Percentiles rank a stretch among this genome's conserved stretches.
These are phyloP conservation scores for Globisporangium spiculum DNA, from an alignment of 352 stramenopile genomes.

Conservation along the genomic window DNA sequence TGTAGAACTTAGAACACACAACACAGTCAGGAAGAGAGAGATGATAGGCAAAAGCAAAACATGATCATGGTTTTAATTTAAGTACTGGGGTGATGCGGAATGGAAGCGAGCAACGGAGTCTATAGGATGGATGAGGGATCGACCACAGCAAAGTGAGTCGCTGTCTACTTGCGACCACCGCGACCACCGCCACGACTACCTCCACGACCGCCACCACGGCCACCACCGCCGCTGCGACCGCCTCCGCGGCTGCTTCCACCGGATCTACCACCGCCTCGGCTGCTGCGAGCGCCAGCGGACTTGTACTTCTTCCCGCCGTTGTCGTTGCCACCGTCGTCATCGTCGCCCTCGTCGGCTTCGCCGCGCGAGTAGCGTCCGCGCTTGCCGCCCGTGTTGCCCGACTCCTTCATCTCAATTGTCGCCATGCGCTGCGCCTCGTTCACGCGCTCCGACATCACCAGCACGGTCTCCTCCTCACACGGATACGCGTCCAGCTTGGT, in stretches of 20 bases:
- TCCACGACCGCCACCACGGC: constrained; percentile 26
- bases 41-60: constrained; percentile 2
- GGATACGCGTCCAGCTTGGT: constrained; percentile 80
- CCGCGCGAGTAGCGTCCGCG: constrained; percentile 60
- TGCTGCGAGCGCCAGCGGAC: constrained; percentile 49
- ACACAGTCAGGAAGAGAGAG: constrained; percentile 11
- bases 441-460: constrained; percentile 96
- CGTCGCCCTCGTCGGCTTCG: constrained; percentile 43
- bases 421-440: constrained; percentile 97
- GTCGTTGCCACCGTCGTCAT: constrained; percentile 37
- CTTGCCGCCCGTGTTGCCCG: constrained; percentile 46
- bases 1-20: constrained; percentile 12
- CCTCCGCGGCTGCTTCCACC: constrained; percentile 15
- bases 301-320: constrained; percentile 68
- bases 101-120: background rate
- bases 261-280: constrained; percentile 18
- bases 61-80: constrained; percentile 11
- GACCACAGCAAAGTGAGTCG: background rate
- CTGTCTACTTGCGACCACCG: constrained; percentile 38
- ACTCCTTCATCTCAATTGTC: constrained; percentile 87
- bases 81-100: background rate
- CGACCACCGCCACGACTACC: constrained; percentile 22
- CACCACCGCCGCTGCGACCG: constrained; percentile 17
- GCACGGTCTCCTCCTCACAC: constrained; percentile 93
- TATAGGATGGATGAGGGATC: background rate